Evolutionary conservation across 495 filamentous ascomycete species (phyloP).

Genomic region (Aspergillus carlsbadensis): DNA sequence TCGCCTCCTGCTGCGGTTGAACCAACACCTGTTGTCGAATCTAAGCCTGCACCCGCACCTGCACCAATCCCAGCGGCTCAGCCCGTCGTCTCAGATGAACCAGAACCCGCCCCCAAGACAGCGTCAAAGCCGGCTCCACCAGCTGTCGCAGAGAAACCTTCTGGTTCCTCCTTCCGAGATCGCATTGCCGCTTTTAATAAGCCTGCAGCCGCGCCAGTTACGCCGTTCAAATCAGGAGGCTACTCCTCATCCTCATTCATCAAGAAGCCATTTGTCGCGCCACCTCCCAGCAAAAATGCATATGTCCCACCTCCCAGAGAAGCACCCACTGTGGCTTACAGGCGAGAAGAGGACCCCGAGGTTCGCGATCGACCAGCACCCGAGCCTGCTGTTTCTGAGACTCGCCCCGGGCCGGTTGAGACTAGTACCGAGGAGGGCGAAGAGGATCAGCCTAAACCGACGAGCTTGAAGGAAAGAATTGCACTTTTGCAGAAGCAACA

Average conservation of each 20-base stretch:
- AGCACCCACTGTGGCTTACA: constrained; percentile 72
- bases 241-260: constrained; percentile 69
- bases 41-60: constrained; percentile 13
- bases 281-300: constrained; percentile 89
- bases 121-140: constrained; percentile 52
- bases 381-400: constrained; percentile 48
- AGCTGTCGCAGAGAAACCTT: constrained; percentile 75
- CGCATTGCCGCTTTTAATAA: constrained; percentile 98
- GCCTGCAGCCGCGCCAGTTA: constrained; percentile 75
- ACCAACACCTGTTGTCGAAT: constrained; percentile 18
- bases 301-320: constrained; percentile 76
- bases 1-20: constrained; percentile 27
- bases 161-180: constrained; percentile 77
- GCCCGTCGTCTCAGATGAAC: constrained; percentile 15
- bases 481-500: constrained; percentile 93
- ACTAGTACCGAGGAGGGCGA: constrained; percentile 51
- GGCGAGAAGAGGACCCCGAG: constrained; percentile 86
- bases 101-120: constrained; percentile 46
- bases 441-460: constrained; percentile 82
- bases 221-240: constrained; percentile 80
- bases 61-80: constrained; percentile 20
- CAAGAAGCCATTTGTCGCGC: constrained; percentile 98
- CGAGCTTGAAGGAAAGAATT: constrained; percentile 91
- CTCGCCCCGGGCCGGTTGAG: constrained; percentile 56
- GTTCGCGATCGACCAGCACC: constrained; percentile 59